These are phyloP conservation scores for Beauveria caledonica DNA, from an alignment of 2,329 filamentous ascomycete genomes.

Conservation along the genomic window DNA sequence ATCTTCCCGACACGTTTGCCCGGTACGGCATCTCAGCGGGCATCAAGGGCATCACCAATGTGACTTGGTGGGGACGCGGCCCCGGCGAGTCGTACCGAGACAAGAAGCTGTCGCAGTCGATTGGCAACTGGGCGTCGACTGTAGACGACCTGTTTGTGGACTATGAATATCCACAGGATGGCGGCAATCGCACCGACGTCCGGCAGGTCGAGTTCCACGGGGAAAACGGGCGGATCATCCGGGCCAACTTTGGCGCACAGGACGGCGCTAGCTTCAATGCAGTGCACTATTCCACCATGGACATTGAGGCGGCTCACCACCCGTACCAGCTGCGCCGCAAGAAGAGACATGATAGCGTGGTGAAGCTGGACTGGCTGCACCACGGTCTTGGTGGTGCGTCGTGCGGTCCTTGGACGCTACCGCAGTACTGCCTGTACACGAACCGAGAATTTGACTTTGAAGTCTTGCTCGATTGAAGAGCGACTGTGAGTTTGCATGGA, in stretches of 20 bases:
- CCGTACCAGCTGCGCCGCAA: slow-evolving; percentile 49
- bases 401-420: slow-evolving; percentile 50
- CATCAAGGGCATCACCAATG: slow-evolving; percentile 29
- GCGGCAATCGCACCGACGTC: slow-evolving; percentile 55
- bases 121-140: slow-evolving; percentile 42
- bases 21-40: slow-evolving; percentile 52
- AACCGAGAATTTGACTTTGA: slow-evolving; percentile 35
- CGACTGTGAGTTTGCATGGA: not conserved
- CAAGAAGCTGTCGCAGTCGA: slow-evolving; percentile 51
- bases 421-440: slow-evolving; percentile 36
- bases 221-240: slow-evolving; percentile 28
- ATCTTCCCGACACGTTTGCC: slow-evolving; percentile 49
- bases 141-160: slow-evolving; percentile 47
- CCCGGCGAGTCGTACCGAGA: slow-evolving; percentile 60
- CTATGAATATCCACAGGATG: slow-evolving; percentile 63
- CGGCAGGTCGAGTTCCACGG: slow-evolving; percentile 46
- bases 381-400: slow-evolving; percentile 55
- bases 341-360: slow-evolving; percentile 41
- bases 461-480: slow-evolving; percentile 32
- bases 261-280: slow-evolving; percentile 49
- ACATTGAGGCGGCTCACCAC: slow-evolving; percentile 47
- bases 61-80: slow-evolving; percentile 60
- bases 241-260: slow-evolving; percentile 37
- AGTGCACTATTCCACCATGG: slow-evolving; percentile 44
- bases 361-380: slow-evolving; percentile 53